Evolutionary conservation across 306 rosid species (phyloP), one percentile per base, ranked within the genome.

Genomic region (Gynostemma pentaphyllum): DNA sequence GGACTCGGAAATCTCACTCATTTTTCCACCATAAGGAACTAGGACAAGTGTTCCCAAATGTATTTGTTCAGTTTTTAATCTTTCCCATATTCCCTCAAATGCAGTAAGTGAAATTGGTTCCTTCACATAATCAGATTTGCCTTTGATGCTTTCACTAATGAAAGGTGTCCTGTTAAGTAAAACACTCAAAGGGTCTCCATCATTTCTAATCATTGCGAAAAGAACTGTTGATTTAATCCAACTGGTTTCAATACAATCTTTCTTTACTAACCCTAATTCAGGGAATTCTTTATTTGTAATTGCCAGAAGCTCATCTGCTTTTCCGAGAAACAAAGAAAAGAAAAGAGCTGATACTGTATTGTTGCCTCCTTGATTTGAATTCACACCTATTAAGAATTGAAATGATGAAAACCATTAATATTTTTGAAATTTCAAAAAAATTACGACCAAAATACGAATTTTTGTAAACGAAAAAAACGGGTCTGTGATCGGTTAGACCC

Each of bases 11-110:
- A 89, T 75, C 4, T 64, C 66, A 66, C 75, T 69, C 96, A 80
- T 86, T 75, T 26, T 74, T 59, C 90, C 96, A 0, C 96, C 96
- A 45, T 83, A 89, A 0, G 95, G 96, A 29, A 64, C 82, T 68
- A 76, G 79, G 32, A 86, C 9, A 83, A 71, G 37, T 82, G 73
- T 79, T 81, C 54, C 1, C 73, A 2, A 0, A 82, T 68, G 0
- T 66, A 52, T 5, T 77, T 80, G 1, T 79, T 82, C 19, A 73
- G 65, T 9, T 23, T 82, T 40, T 44, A 81, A 60, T 39, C 34
- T 24, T 21, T 75, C 48, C 94, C 92, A 88, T 1, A 85, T 1
- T 5, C 67, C 23, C 32, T 81, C 67, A 2, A 88, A 66, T 2
- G 68, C 80, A 3, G 11, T 48, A 39, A 79, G 81, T 2, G 89